Percentiles rank a stretch among this genome's conserved stretches.
Evolutionary conservation across 1,284 basidiomycete genomes (phyloP).

Genomic region (Malassezia sp.): DNA sequence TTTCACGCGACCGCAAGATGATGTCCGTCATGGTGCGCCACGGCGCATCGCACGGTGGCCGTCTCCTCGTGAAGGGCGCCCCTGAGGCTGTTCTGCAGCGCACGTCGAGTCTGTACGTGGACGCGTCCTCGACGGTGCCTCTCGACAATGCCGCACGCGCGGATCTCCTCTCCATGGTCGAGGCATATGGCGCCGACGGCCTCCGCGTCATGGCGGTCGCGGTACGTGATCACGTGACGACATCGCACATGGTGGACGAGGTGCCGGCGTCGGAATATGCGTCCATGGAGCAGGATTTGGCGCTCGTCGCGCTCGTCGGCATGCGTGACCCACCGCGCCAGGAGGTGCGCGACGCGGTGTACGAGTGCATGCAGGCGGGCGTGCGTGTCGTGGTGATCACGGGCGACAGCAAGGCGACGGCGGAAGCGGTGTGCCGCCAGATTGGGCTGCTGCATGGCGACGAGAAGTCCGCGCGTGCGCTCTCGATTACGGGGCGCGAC

Average conservation of each 20-base stretch:
- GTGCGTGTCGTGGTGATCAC: conserved; percentile 96
- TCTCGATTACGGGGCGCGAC: conserved; percentile 80
- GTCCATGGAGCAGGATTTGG: conserved; percentile 66
- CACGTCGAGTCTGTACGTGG: conserved; percentile 63
- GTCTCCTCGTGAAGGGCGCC: conserved; percentile 75
- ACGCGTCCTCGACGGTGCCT: conserved; percentile 27
- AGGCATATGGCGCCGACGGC: conserved; percentile 66
- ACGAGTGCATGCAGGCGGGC: conserved; percentile 80
- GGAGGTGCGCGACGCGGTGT: conserved; percentile 75
- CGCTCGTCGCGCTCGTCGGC: conserved; percentile 86
- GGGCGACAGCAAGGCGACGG: conserved; percentile 95
- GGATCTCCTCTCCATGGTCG: conserved; percentile 57
- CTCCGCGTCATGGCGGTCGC: conserved; percentile 85
- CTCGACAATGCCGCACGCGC: conserved; percentile 54
- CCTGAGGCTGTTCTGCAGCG: conserved; percentile 87
- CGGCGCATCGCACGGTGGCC: conserved; percentile 53
- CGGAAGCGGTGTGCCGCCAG: conserved; percentile 88
- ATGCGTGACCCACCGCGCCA: conserved; percentile 97
- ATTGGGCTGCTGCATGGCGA: conserved; percentile 70
- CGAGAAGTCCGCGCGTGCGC: conserved; percentile 57
- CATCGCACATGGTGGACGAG: conserved; percentile 51
- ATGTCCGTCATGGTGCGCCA: conserved; percentile 79
- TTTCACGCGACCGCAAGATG: conserved; percentile 94
- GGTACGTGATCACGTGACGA: conserved; percentile 58
- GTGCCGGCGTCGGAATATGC: conserved; percentile 61